Evolutionary conservation across 129 eudicot species (phyloP), one percentile per base, ranked within the genome.

Genomic region (Flaveria bidentis): DNA sequence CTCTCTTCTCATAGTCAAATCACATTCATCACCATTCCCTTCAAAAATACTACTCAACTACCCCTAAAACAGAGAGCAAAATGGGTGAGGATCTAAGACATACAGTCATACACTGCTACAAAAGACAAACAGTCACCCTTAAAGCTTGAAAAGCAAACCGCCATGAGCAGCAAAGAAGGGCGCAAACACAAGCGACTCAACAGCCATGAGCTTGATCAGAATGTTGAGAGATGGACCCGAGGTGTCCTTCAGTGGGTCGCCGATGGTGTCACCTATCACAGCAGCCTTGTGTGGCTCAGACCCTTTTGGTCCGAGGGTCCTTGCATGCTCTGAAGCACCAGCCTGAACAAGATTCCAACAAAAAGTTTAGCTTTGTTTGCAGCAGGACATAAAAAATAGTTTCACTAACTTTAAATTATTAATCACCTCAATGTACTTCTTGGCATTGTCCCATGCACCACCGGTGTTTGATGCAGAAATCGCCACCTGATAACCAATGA

Each of bases 381-480:
- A 67, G n/a, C 7, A 23, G 77, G 16, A 68, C 64, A 47, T 15
- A 7, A 14, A 30, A n/a, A n/a, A 23, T 11, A 73, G 11, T 5
- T 61, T 69, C 26, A 12, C 61, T 22, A n/a, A 25, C n/a, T 25
- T 25, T 30, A 25, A 56, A 14, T 4, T 13, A 11, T 49, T 41
- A 49, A 42, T 81, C 75, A 90, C 96, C 93, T 90, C 96, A 60
- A 90, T 90, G 28, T 88, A 90, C 84, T 90, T 90, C 89, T 90
- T 90, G 53, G 96, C 96, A 69, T 90, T 90, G 82, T 90, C 96
- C 93, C 93, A 90, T 2, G 93, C 95, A 79, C 97, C 97, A 51
- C 95, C 97, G 0, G 74, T 69, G 58, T 69, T 69, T 7, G 75
- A 71, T 9, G 75, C 75, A 71, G 75, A 71, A 49, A 71, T 71